These are phyloP conservation scores for Candida verbasci DNA, from an alignment of 805 yeast genomes.

Conservation along the genomic window DNA sequence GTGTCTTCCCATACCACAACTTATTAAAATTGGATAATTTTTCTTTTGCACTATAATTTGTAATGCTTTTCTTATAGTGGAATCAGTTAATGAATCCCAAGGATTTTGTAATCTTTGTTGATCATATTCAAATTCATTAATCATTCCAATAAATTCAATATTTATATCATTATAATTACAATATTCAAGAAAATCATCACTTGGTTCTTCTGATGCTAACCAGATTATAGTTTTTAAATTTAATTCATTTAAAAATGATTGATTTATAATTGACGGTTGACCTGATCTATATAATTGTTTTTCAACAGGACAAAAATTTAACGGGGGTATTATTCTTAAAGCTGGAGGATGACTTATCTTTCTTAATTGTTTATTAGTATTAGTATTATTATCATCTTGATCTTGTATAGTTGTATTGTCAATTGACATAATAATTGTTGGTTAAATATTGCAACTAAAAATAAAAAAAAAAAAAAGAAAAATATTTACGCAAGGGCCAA, in stretches of 20 bases:
- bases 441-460: neutral
- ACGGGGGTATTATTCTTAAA: slow-evolving; percentile 80
- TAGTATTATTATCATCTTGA: neutral
- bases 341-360: slow-evolving; percentile 49
- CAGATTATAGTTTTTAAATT: slow-evolving; percentile 79
- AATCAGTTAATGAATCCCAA: slow-evolving; percentile 92
- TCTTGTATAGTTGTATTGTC: neutral
- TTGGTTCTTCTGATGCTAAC: slow-evolving; percentile 96
- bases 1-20: slow-evolving; percentile 99
- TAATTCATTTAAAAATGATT: slow-evolving; percentile 74
- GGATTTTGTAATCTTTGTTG: slow-evolving; percentile 54
- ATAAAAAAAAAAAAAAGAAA: too few species aligned
- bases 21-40: slow-evolving; percentile 82
- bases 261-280: slow-evolving; percentile 91
- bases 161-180: slow-evolving; percentile 68
- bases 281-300: slow-evolving; percentile 83
- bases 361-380: slow-evolving; percentile 1
- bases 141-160: slow-evolving; percentile 77
- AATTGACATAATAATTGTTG: neutral
- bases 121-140: slow-evolving; percentile 48
- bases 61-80: slow-evolving; percentile 73
- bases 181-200: slow-evolving; percentile 78
- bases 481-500: too few species aligned
- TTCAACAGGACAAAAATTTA: slow-evolving; percentile 95
- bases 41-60: slow-evolving; percentile 66